phyloP scores from a whole-genome alignment of 306 rosid species.

The Inga oerstediana region DNA sequence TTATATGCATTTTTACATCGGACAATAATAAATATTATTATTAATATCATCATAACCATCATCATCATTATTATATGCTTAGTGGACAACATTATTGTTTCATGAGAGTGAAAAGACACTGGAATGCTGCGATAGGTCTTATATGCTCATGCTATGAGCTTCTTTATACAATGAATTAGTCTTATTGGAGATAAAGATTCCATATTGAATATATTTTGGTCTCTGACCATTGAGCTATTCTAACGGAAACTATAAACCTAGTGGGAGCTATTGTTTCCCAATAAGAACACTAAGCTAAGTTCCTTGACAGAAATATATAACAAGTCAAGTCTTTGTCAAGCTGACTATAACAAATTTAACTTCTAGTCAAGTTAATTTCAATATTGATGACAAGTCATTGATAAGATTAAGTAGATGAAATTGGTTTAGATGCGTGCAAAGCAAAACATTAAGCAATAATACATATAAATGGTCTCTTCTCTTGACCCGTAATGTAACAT shows the following conservation, averaged over 20 bases:
- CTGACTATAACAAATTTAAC: background rate
- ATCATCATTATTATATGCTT: conserved; percentile 26
- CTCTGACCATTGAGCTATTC: conserved; percentile 15
- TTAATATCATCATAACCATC: background rate
- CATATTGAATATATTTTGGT: conserved; percentile 13
- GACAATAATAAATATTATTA: conserved; percentile 34
- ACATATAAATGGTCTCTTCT: background rate
- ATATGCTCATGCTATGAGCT: conserved; percentile 19
- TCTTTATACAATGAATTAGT: conserved; percentile 6
- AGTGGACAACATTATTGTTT: conserved; percentile 39
- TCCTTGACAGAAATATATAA: conserved; percentile 1
- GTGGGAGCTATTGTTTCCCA: conserved; percentile 31
- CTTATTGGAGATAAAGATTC: conserved; percentile 27
- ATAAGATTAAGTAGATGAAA: background rate
- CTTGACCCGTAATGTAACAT: no score
- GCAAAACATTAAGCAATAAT: no score
- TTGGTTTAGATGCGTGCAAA: no score
- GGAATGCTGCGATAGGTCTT: conserved; percentile 22
- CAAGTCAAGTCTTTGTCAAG: background rate
- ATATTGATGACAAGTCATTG: background rate
- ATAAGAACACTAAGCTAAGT: background rate
- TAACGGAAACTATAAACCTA: conserved; percentile 17
- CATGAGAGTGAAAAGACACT: conserved; percentile 27
- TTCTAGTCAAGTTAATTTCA: background rate
- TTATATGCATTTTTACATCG: conserved; percentile 37